Base-by-base conservation (phyloP, 352 stramenopile genomes). In the Peronospora destructor region DNA sequence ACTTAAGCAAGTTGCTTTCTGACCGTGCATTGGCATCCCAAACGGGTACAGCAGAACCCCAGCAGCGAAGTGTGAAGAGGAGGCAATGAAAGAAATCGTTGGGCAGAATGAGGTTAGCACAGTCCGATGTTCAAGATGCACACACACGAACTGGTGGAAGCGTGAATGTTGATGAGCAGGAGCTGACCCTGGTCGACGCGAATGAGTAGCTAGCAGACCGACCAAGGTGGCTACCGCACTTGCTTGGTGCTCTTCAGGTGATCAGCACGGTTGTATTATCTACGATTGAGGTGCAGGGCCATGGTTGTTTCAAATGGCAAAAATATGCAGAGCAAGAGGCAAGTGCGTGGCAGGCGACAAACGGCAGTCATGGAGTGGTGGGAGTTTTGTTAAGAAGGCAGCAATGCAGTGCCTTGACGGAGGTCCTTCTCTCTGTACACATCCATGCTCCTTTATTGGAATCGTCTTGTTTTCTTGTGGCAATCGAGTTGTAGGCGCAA, bases 381-480 rank as follows among this genome's bases (percentile, higher is more conserved):
- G 45, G 42, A 54, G 4, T 57, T 66, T 60, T 60, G 63, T 63
- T 64, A 66, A 53, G 56, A 41, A 55, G 42, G 37, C 56, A 56
- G 51, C 40, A 69, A 69, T 69, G 55, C 47, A 69, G 45, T 19
- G 45, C 48, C 52, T 63, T 34, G 46, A 47, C 40, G 38, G 33
- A 59, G 50, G 56, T 41, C 58, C 41, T 66, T 66, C 42, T 53
- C 43, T 65, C 47, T 66, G 34, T 56, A 17, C 16, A 37, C 41
- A 23, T 53, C 19, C 42, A 33, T 51, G 21, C 50, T 25, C 52
- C 52, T 40, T 45, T 29, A 26, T 51, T 38, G 14, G 34, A 14
- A 25, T 54, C 7, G 17, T 52, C 21, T 59, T 45, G 32, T 46
- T 37, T 39, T 16, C 2, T 53, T 42, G 12, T 45, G 42, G 33